Base-by-base conservation (phyloP, 2,329 filamentous ascomycete species). In the Ramularia endophylla region DNA sequence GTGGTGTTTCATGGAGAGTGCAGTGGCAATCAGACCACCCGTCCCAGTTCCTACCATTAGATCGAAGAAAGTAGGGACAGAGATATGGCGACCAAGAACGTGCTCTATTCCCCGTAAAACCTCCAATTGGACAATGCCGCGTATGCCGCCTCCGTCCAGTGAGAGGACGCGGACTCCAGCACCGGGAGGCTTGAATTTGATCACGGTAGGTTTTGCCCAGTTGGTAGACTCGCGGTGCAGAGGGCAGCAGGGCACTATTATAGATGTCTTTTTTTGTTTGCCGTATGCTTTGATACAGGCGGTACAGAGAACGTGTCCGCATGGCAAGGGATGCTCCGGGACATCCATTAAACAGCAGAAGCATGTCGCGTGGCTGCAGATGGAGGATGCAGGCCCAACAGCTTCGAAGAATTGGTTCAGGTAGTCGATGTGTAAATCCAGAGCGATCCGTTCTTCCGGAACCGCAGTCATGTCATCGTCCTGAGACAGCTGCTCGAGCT, bases 11-110 rank as follows among this genome's bases (percentile, higher is more conserved):
- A 60, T 52, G 2, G 57, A 65, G 6, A 73, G 57, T 1, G 63
- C 67, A 11, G 70, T 58, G 2, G 67, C 67, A 18, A 72, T 59
- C 9, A 72, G 55, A 3, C 68, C 71, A 9, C 71, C 71, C 15
- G 67, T 68, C 2, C 59, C 57, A n/a, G 66, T 69, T 4, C 68
- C 69, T 5, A 72, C 65, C 15, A 74, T 67, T 2, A 74, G 59
- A 42, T 74, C 71, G 43, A 74, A 72, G 52, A 74, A 73, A 3
- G 54, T 54, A 36, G 66, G 67, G 2, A 73, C 63, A 0, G 63
- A 61, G 2, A 74, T 46, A 4, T 57, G 54, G 7, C 57, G 53
- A 2, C 64, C 67, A 1, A 72, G 48, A 4, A 56, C 57, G 16
- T 53, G 54, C 46, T 73, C 65, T 8, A 74, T 62, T 4, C 55